Percentiles rank a stretch among this genome's conserved stretches.
Evolutionary conservation across 1,284 basidiomycete genomes (phyloP).

Genomic region (Heliocybe sulcata): DNA sequence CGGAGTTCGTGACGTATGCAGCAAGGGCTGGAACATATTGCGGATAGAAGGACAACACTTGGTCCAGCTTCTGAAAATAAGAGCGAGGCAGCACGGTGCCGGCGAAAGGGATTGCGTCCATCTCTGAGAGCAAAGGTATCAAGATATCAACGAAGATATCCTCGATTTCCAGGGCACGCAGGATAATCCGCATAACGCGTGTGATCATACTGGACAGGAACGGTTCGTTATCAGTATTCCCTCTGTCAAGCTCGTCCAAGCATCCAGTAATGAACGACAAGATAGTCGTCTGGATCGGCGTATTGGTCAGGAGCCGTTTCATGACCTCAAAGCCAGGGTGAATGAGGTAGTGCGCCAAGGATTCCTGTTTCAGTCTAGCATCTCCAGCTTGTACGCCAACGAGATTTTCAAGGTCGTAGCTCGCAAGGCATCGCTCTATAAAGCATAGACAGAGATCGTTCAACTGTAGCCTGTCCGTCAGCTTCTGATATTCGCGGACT

Average conservation of each 20-base stretch:
- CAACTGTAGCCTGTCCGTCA: slow-evolving; percentile 81
- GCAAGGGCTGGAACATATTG: slow-evolving; percentile 81
- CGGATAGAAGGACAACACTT: slow-evolving; percentile 71
- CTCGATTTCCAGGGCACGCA: slow-evolving; percentile 81
- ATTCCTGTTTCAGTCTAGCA: slow-evolving; percentile 42
- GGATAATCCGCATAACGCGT: slow-evolving; percentile 77
- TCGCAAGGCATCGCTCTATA: slow-evolving; percentile 76
- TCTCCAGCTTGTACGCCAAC: slow-evolving; percentile 38
- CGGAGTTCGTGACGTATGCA: slow-evolving; percentile 70
- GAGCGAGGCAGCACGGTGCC: slow-evolving; percentile 55
- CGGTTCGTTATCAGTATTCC: slow-evolving; percentile 59
- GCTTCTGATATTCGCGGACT: slow-evolving; percentile 66
- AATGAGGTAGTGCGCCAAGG: slow-evolving; percentile 46
- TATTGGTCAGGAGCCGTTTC: slow-evolving; percentile 70
- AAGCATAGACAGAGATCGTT: slow-evolving; percentile 83
- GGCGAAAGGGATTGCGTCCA: slow-evolving; percentile 46
- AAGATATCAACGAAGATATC: slow-evolving; percentile 87
- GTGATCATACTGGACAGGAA: slow-evolving; percentile 73
- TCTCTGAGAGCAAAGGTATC: slow-evolving; percentile 69
- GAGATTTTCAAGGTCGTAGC: slow-evolving; percentile 72
- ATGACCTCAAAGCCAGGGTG: slow-evolving; percentile 91
- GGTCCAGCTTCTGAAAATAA: slow-evolving; percentile 71
- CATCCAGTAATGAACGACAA: slow-evolving; percentile 76
- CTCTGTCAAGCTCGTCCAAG: slow-evolving; percentile 69
- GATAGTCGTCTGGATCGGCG: slow-evolving; percentile 64